These are phyloP conservation scores for Amoeboradix gromovi DNA, from an alignment of 371 early-diverging fungal species.

Conservation along the genomic window DNA sequence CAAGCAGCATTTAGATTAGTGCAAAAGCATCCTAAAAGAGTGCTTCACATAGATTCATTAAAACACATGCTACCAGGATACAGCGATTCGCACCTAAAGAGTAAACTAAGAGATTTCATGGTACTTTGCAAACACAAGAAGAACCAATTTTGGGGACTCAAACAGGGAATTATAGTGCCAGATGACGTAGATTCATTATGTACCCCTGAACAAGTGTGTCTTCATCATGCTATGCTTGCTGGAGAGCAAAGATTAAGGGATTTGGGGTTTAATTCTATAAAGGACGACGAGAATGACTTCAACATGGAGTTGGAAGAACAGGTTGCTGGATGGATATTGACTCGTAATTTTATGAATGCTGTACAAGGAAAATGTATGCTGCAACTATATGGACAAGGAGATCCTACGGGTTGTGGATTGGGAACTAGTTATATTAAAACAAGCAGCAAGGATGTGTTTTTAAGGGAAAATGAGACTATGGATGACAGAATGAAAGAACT, in stretches of 20 bases:
- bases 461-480: constrained; percentile 54
- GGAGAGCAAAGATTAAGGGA: constrained; percentile 83
- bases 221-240: constrained; percentile 84
- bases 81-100: neutral
- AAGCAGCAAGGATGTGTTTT: constrained; percentile 72
- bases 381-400: constrained; percentile 8
- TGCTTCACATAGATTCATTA: neutral
- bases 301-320: constrained; percentile 38
- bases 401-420: constrained; percentile 84
- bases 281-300: constrained; percentile 23
- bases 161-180: constrained; percentile 45
- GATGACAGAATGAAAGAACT: constrained; percentile 42
- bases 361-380: constrained; percentile 59
- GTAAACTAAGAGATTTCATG: neutral
- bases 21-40: constrained; percentile 6
- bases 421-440: constrained; percentile 92
- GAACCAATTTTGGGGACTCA: constrained; percentile 71
- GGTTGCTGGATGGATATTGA: constrained; percentile 87
- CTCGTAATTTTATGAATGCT: constrained; percentile 64
- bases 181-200: constrained; percentile 78
- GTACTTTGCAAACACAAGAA: constrained; percentile 59
- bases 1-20: constrained; percentile 27
- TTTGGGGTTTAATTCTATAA: constrained; percentile 40
- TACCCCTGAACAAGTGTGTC: constrained; percentile 84
- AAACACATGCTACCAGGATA: neutral